A percentile compares a stretch with the other conserved stretches of the same genome.
These are phyloP conservation scores for Ajuga chamaepitys DNA, from an alignment of 257 asterid genomes.

Conservation along the genomic window DNA sequence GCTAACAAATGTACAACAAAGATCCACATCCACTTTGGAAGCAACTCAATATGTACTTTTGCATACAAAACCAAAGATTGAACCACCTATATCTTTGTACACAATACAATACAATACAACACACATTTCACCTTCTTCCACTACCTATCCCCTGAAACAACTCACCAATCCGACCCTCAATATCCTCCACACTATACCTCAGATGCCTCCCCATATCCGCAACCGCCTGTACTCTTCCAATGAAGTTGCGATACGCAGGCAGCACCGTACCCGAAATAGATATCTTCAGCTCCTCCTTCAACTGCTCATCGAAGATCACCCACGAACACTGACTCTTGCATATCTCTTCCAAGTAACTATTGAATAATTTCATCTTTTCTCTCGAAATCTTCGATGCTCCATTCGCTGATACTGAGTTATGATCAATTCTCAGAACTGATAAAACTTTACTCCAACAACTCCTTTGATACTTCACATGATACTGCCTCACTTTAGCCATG, in stretches of 20 bases:
- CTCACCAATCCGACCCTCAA: slow-evolving; percentile 48
- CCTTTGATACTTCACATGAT: slow-evolving; percentile 57
- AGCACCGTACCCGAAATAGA: slow-evolving; percentile 41
- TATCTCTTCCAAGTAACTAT: slow-evolving; percentile 59
- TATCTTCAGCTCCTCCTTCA: slow-evolving; percentile 61
- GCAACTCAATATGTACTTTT: too few relatives aligned
- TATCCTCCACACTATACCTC: slow-evolving; percentile 53
- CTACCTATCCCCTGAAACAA: slow-evolving; percentile 45
- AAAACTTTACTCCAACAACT: slow-evolving; percentile 72
- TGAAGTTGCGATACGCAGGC: slow-evolving; percentile 65
- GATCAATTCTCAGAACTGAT: slow-evolving; percentile 52
- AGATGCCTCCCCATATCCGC: slow-evolving; percentile 44
- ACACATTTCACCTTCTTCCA: slow-evolving; percentile 46
- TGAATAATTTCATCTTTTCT: slow-evolving; percentile 68
- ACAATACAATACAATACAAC: slow-evolving; percentile 6
- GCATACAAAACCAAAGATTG: too few relatives aligned
- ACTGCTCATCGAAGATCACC: slow-evolving; percentile 67
- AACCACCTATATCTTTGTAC: background rate
- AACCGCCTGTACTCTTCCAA: slow-evolving; percentile 41
- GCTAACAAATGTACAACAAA: too few relatives aligned
- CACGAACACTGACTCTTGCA: slow-evolving; percentile 55
- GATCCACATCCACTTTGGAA: too few relatives aligned
- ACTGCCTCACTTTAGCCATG: slow-evolving; percentile 58
- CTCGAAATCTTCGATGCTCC: slow-evolving; percentile 47
- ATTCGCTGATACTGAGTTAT: slow-evolving; percentile 29